A percentile compares a stretch with the other conserved stretches of the same genome.
Conservation (phyloP, 768 basidiomycete genomes). For the Leccinum subgranulosum region DNA sequence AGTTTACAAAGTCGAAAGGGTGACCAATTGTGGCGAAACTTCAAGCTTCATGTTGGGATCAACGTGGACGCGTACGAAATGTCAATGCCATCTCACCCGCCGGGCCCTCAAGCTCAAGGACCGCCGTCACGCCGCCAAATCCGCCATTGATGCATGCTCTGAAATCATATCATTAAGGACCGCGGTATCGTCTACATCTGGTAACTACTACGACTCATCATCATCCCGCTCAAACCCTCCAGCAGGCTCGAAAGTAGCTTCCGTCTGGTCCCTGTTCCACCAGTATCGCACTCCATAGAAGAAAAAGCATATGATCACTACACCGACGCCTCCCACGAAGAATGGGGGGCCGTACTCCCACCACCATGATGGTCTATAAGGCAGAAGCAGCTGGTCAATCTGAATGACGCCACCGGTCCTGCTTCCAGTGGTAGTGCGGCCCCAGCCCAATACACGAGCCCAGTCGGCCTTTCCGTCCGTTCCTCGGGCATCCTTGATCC, state of each 20-base stretch:
- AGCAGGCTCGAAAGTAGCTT: slow-evolving; percentile 87
- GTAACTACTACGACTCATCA: slow-evolving; percentile 30
- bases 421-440: slow-evolving; percentile 67
- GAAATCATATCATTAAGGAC: background rate
- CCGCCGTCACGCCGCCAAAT: slow-evolving; percentile 82
- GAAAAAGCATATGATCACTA: slow-evolving; percentile 61
- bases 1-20: slow-evolving; percentile 75
- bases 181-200: slow-evolving; percentile 12
- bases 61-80: background rate
- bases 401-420: slow-evolving; percentile 86
- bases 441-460: slow-evolving; percentile 68
- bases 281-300: slow-evolving; percentile 68
- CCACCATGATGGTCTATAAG: slow-evolving; percentile 89
- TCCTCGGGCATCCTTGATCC: slow-evolving; percentile 71
- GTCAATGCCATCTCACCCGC: slow-evolving; percentile 46
- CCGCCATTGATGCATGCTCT: slow-evolving; percentile 73
- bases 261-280: slow-evolving; percentile 73
- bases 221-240: slow-evolving; percentile 73
- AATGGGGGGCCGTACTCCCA: slow-evolving; percentile 67
- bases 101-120: no score
- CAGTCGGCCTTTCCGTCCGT: slow-evolving; percentile 60
- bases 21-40: slow-evolving; percentile 56
- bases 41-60: no score
- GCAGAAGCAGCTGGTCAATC: slow-evolving; percentile 79
- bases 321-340: slow-evolving; percentile 56